Conservation (phyloP, 208 protist species). For the Trichomonas gallinae region DNA sequence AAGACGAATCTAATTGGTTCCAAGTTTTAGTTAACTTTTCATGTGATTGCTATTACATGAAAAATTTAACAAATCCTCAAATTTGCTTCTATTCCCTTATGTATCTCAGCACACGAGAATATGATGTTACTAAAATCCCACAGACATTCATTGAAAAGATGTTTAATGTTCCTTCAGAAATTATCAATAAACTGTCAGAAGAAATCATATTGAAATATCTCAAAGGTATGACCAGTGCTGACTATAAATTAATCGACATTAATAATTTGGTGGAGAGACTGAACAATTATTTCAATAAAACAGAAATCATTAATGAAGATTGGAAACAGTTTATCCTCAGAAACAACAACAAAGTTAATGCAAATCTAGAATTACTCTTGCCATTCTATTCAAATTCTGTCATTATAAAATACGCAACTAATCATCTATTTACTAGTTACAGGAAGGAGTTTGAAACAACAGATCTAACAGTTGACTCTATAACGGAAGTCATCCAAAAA, state of each 20-base stretch:
- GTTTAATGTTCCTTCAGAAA: neutral
- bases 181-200: neutral
- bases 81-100: neutral
- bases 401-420: neutral
- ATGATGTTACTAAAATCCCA: neutral
- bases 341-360: neutral
- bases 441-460: neutral
- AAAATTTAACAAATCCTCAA: neutral
- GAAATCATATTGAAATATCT: neutral
- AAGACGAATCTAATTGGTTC: neutral
- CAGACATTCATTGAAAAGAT: neutral
- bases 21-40: neutral
- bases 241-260: neutral
- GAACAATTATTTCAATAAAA: neutral
- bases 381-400: neutral
- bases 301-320: neutral
- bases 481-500: neutral
- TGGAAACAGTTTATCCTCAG: neutral
- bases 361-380: neutral
- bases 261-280: neutral
- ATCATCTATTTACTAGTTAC: neutral
- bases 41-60: neutral
- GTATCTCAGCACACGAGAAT: neutral
- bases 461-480: neutral
- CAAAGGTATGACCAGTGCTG: neutral